Percentiles rank a stretch among this genome's conserved stretches.
These are phyloP conservation scores for Strobilomyces confusus DNA, from an alignment of 768 basidiomycete genomes.

Conservation along the genomic window DNA sequence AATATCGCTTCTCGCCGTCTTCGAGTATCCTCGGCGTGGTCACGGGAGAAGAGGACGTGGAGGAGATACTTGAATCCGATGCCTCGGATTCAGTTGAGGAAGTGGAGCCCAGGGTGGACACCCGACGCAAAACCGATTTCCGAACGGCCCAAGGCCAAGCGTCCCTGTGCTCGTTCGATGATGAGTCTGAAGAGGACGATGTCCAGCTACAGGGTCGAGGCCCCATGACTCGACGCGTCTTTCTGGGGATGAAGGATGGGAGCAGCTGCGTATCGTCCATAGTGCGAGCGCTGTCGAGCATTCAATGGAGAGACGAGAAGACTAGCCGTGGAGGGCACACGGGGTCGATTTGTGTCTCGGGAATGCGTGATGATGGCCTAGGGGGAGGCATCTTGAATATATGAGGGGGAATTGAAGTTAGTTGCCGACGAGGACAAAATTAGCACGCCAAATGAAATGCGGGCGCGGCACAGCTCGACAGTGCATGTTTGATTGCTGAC, in stretches of 20 bases:
- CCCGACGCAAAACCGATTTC: constrained; percentile 12
- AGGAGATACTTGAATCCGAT: constrained; percentile 9
- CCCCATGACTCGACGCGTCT: constrained; percentile 20
- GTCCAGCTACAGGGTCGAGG: constrained; percentile 30
- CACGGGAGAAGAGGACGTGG: constrained; percentile 12
- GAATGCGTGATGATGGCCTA: constrained; percentile 4
- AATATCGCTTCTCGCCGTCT: neutral
- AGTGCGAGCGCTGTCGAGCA: neutral
- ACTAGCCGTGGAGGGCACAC: neutral
- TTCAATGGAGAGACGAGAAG: constrained; percentile 1
- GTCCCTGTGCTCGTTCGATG: constrained; percentile 12
- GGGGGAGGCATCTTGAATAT: constrained; percentile 20
- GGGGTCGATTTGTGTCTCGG: neutral
- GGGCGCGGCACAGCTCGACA: constrained; percentile 19
- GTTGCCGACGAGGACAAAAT: constrained; percentile 2
- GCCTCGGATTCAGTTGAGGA: constrained; percentile 10
- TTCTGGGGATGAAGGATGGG: constrained; percentile 6
- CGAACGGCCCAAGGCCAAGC: constrained; percentile 16
- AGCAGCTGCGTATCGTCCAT: constrained; percentile 15
- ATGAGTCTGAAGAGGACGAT: constrained; percentile 13
- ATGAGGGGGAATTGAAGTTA: constrained; percentile 1
- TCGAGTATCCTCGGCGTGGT: constrained; percentile 7
- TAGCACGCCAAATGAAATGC: neutral
- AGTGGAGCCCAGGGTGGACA: constrained; percentile 13
- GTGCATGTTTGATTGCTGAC: constrained; percentile 13